Evolutionary conservation across 2,329 filamentous ascomycete genomes (phyloP).

Genomic region (Botrytis fragariae): DNA sequence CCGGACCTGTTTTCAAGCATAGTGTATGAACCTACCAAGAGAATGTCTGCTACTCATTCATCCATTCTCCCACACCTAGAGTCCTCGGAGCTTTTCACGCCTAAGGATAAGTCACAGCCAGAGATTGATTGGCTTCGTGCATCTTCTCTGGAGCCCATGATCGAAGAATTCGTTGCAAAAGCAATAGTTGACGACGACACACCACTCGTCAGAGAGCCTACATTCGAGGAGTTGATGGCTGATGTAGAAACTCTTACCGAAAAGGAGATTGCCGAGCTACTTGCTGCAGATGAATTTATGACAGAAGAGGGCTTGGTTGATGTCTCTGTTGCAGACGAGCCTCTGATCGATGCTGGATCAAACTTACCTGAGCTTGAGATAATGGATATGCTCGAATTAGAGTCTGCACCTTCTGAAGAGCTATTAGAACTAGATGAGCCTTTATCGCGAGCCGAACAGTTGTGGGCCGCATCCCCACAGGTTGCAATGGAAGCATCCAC

Average conservation of each 20-base stretch:
- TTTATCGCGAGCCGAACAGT: neutral
- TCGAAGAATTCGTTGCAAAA: neutral
- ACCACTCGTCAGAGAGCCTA: neutral
- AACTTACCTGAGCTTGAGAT: neutral
- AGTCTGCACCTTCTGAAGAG: neutral
- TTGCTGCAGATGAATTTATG: neutral
- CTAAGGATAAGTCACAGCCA: neutral
- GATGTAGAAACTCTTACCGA: conserved; percentile 4
- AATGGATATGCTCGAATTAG: neutral
- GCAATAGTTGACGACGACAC: neutral
- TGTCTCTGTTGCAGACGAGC: neutral
- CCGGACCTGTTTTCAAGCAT: conserved; percentile 1
- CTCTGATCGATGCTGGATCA: neutral
- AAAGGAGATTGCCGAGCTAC: conserved; percentile 1
- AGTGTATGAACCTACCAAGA: neutral
- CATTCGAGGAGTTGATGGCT: conserved; percentile 2
- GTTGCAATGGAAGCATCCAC: neutral
- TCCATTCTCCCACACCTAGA: neutral
- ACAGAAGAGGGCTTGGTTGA: too few species aligned
- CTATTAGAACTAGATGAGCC: neutral
- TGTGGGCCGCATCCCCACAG: neutral
- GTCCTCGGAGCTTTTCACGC: neutral
- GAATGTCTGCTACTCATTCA: neutral
- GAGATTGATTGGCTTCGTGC: conserved; percentile 1
- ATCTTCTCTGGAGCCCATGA: neutral